Base-by-base conservation (phyloP, 306 rosid species). In the Geum urbanum region DNA sequence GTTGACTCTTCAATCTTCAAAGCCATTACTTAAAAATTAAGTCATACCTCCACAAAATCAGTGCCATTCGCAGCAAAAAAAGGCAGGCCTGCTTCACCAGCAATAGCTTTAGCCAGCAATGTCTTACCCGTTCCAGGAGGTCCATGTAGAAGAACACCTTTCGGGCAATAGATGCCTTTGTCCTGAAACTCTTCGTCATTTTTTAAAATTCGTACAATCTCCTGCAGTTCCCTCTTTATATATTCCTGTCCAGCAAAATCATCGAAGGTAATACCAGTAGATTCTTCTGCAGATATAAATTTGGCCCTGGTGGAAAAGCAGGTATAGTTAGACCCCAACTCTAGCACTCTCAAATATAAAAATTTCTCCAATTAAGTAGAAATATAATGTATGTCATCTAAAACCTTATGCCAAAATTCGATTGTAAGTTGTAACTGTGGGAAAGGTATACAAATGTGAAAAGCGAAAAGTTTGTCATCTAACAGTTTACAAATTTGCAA, bases 231-330 rank as follows among this genome's bases (percentile, higher is more conserved):
- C 74, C 87, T 80, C 84, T 92, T 92, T 88, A 92, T 92, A 81
- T 92, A 92, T 78, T 92, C 98, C 89, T 92, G 98, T 76, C 98
- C 98, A 84, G 98, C 98, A 88, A 92, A 92, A 85, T 92, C 98
- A 70, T 83, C 92, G 81, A 92, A 92, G 66, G 97, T 86, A 77
- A 92, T 79, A 68, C 98, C 98, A 32, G 98, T 92, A 75, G 94
- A 77, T 85, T 92, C 98, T 85, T 92, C 98, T 46, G 98, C 98
- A 51, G 98, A 90, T 84, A 92, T 86, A 80, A 90, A 88, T 80
- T 90, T 92, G 77, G 97, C 98, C 92, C 98, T 92, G 94, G 71
- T 76, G 68, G 80, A 69, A 84, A 83, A 57, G 75, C 82, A 80
- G 19, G 16, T 70, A 68, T 37, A 46, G 72, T 87, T 73, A 87